Evolutionary conservation across 2,329 filamentous ascomycete species (phyloP).

Genomic region (Sclerotinia subarctica): DNA sequence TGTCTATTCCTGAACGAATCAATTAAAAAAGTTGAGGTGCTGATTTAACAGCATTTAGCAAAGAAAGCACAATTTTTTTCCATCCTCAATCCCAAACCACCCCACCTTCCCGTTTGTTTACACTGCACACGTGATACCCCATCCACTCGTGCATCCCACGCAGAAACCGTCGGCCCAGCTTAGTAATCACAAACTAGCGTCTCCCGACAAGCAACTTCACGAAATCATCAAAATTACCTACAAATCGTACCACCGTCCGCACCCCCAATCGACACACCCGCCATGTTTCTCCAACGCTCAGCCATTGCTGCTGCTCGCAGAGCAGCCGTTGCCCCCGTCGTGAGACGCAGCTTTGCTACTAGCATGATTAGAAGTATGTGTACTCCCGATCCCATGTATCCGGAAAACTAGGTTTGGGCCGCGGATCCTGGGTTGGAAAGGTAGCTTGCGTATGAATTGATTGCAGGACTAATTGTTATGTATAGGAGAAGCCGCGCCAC

Average conservation of each 20-base stretch:
- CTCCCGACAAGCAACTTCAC: slow-evolving; percentile 15
- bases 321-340: slow-evolving; percentile 51
- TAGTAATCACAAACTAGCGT: slow-evolving; percentile 17
- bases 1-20: not conserved
- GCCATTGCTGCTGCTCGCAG: slow-evolving; percentile 60
- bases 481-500: slow-evolving; percentile 34
- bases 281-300: slow-evolving; percentile 64
- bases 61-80: too few species aligned
- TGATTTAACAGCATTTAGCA: not conserved
- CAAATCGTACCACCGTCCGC: slow-evolving; percentile 22
- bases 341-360: slow-evolving; percentile 59
- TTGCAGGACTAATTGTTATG: not conserved
- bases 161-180: not conserved
- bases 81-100: not conserved
- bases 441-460: not conserved
- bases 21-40: not conserved
- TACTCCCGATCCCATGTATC: slow-evolving; percentile 26
- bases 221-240: slow-evolving; percentile 14
- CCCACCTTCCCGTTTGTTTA: slow-evolving; percentile 1
- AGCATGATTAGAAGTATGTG: slow-evolving; percentile 59
- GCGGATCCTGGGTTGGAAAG: slow-evolving; percentile 23
- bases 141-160: not conserved
- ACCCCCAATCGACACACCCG: slow-evolving; percentile 29
- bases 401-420: slow-evolving; percentile 20
- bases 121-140: not conserved